Percentiles rank a stretch among this genome's conserved stretches.
phyloP scores from a whole-genome alignment of 2,329 filamentous ascomycete species.

The Mariannaea elegans region DNA sequence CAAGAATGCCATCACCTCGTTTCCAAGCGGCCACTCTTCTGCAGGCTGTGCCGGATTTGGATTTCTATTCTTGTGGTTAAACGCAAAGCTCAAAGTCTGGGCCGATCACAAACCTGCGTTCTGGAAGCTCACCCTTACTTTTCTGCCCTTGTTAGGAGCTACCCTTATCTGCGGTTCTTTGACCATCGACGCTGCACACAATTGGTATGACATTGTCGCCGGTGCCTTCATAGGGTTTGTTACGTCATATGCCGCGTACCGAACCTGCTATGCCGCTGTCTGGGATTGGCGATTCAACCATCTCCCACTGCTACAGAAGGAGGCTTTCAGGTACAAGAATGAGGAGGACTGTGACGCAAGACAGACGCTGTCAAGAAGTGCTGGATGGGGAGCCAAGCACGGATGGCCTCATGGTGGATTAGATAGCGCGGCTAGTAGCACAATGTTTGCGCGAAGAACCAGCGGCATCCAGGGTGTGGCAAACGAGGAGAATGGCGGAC shows the following conservation, averaged over 20 bases:
- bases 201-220: conserved; percentile 75
- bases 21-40: conserved; percentile 74
- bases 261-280: conserved; percentile 72
- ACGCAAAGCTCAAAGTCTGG: conserved; percentile 77
- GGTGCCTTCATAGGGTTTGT: conserved; percentile 70
- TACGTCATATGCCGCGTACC: conserved; percentile 70
- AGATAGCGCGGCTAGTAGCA: conserved; percentile 18
- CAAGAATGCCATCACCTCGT: conserved; percentile 69
- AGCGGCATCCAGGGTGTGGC: conserved; percentile 30
- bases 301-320: conserved; percentile 63
- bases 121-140: conserved; percentile 70
- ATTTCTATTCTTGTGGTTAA: conserved; percentile 73
- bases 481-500: conserved; percentile 5
- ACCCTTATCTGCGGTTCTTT: conserved; percentile 67
- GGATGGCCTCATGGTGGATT: conserved; percentile 25
- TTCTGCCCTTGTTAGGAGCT: conserved; percentile 68
- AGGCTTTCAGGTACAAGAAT: conserved; percentile 43
- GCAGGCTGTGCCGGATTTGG: conserved; percentile 71
- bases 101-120: conserved; percentile 71
- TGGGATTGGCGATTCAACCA: conserved; percentile 77
- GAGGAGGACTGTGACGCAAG: conserved; percentile 26
- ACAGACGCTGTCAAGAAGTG: conserved; percentile 36
- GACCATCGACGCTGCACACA: conserved; percentile 72
- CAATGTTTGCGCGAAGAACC: conserved; percentile 21
- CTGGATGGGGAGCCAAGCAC: conserved; percentile 39